phyloP scores from a whole-genome alignment of 345 rosid genomes.

The Salix exigua region DNA sequence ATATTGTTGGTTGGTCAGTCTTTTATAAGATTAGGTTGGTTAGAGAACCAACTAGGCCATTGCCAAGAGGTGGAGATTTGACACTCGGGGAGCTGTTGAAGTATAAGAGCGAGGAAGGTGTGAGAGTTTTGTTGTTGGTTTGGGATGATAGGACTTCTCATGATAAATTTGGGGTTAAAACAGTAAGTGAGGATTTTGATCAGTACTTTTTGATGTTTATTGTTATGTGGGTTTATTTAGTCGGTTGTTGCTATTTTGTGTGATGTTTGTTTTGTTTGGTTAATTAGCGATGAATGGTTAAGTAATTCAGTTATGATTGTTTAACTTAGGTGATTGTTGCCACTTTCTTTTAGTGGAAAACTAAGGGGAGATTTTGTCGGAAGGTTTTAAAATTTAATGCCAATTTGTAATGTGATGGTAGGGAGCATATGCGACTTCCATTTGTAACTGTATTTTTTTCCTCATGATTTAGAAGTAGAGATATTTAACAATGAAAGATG shows the following conservation, averaged over 20 bases:
- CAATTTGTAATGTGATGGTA: neutral
- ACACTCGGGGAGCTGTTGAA: conserved; percentile 87
- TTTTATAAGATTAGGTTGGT: conserved; percentile 70
- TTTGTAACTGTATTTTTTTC: neutral
- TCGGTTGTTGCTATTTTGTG: neutral
- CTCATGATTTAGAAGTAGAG: neutral
- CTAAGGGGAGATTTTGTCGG: neutral
- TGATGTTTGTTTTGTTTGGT: neutral
- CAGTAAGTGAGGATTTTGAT: conserved; percentile 46
- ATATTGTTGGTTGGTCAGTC: conserved; percentile 89
- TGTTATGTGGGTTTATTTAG: neutral
- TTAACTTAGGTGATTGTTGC: neutral
- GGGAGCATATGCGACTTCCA: neutral
- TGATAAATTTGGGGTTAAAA: conserved; percentile 52
- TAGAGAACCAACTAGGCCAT: conserved; percentile 62
- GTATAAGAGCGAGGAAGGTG: conserved; percentile 92
- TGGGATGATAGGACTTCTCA: conserved; percentile 97
- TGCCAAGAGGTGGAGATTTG: conserved; percentile 70
- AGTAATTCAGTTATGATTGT: neutral
- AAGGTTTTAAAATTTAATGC: neutral
- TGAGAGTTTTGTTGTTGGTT: conserved; percentile 70
- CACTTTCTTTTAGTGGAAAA: neutral
- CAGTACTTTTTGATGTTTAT: neutral
- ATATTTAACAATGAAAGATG: neutral
- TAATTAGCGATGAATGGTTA: neutral